phyloP scores from a whole-genome alignment of 2,329 filamentous ascomycete genomes.

The Colletotrichum lini region DNA sequence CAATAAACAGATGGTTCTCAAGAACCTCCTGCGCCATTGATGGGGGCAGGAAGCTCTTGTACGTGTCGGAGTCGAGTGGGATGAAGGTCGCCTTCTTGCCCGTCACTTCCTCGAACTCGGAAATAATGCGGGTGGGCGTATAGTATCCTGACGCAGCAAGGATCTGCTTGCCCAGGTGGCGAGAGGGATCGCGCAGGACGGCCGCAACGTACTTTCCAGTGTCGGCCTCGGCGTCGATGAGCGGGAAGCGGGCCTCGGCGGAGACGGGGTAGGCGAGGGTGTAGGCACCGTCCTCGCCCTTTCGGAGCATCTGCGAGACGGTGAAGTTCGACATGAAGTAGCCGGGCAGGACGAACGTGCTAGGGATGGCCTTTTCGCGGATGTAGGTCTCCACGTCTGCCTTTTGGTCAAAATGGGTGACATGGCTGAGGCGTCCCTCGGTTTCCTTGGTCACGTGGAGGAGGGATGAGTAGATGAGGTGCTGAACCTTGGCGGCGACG shows the following conservation, averaged over 20 bases:
- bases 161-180: constrained; percentile 41
- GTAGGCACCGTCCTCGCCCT: constrained; percentile 49
- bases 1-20: constrained; percentile 45
- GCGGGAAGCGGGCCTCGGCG: constrained; percentile 50
- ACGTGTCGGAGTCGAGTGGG: constrained; percentile 43
- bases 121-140: constrained; percentile 33
- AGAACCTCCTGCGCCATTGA: constrained; percentile 45
- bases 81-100: constrained; percentile 27
- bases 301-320: constrained; percentile 43
- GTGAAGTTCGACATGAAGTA: constrained; percentile 67
- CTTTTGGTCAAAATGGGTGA: constrained; percentile 63
- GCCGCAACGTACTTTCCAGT: constrained; percentile 47
- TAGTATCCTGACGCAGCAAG: constrained; percentile 40
- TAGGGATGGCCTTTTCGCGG: constrained; percentile 58
- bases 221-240: constrained; percentile 51
- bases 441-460: constrained; percentile 47
- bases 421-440: constrained; percentile 46
- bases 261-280: constrained; percentile 44
- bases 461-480: constrained; percentile 53
- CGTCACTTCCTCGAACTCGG: constrained; percentile 39
- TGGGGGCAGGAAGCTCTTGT: constrained; percentile 45
- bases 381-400: constrained; percentile 63
- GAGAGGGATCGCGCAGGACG: not conserved
- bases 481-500: constrained; percentile 49
- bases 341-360: constrained; percentile 64